Conservation (phyloP, 306 rosid species). For the Datisca glomerata region DNA sequence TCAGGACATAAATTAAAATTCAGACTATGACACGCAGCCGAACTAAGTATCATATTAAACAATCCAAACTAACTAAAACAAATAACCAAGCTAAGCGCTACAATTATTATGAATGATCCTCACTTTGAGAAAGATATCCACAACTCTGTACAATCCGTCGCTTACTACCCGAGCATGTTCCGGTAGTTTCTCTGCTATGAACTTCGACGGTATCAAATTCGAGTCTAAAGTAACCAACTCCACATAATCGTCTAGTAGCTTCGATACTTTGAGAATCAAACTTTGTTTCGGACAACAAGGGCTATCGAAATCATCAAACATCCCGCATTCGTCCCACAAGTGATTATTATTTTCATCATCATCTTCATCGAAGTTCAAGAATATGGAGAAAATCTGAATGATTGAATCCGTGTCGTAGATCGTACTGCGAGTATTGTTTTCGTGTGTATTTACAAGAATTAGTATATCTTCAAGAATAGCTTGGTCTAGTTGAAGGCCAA, state of each 20-base stretch:
- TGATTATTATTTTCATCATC: constrained; percentile 47
- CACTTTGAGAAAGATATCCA: constrained; percentile 91
- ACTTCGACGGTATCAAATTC: constrained; percentile 58
- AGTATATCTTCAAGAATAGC: constrained; percentile 94
- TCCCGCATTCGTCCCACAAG: constrained; percentile 70
- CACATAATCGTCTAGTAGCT: constrained; percentile 68
- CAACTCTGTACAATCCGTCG: constrained; percentile 89
- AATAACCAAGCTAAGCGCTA: background rate
- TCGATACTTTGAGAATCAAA: constrained; percentile 84
- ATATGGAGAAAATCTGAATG: constrained; percentile 70
- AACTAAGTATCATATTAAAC: no score
- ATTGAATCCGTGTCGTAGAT: constrained; percentile 73
- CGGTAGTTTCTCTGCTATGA: constrained; percentile 82
- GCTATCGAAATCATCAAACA: constrained; percentile 75
- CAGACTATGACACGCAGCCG: no score
- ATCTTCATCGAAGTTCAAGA: constrained; percentile 81
- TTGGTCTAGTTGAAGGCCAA: constrained; percentile 89
- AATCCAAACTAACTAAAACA: no score
- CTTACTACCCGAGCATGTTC: constrained; percentile 82
- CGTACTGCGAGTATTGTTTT: constrained; percentile 34
- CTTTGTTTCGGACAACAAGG: constrained; percentile 95
- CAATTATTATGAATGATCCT: constrained; percentile 5
- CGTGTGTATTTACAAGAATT: constrained; percentile 66
- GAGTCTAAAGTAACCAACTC: constrained; percentile 86
- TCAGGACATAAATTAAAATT: no score